These are phyloP conservation scores for Symbiodinium pilosum DNA, from an alignment of 73 alveolate genomes.

Conservation along the genomic window DNA sequence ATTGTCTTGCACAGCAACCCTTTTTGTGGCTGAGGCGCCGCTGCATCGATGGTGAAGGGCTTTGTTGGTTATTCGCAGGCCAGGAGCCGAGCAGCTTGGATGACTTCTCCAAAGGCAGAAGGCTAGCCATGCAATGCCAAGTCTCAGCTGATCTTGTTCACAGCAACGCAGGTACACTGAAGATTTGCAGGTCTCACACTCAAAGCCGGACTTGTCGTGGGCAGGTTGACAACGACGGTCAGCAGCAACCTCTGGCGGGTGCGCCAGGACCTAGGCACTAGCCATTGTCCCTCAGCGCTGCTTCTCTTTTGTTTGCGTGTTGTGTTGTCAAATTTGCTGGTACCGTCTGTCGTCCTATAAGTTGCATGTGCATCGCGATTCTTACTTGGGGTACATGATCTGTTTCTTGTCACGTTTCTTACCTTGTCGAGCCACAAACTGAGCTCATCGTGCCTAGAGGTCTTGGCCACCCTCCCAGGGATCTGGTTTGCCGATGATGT, in stretches of 20 bases:
- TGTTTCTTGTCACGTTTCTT: too few species aligned
- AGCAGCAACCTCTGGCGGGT: not conserved
- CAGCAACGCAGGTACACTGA: not conserved
- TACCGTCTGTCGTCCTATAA: too few species aligned
- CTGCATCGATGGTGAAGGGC: constrained; percentile 83
- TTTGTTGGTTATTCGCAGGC: constrained; percentile 78
- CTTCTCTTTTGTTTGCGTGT: too few species aligned
- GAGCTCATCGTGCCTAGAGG: too few species aligned
- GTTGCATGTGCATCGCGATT: too few species aligned
- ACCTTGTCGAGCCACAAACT: not conserved
- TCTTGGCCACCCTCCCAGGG: not conserved
- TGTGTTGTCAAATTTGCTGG: too few species aligned
- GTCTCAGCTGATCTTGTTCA: too few species aligned
- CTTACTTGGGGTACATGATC: too few species aligned
- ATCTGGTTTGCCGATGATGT: not conserved
- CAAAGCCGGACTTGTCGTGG: not conserved
- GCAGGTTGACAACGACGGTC: not conserved
- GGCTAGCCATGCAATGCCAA: too few species aligned
- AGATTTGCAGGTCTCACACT: not conserved
- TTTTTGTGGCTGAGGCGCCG: constrained; percentile 18
- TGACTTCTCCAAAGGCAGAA: too few species aligned
- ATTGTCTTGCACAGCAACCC: too few species aligned
- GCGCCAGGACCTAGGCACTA: not conserved
- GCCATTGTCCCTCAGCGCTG: too few species aligned
- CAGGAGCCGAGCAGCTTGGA: not conserved